Evolutionary conservation across 2,329 filamentous ascomycete species (phyloP).

Genomic region (Phoma sp.): DNA sequence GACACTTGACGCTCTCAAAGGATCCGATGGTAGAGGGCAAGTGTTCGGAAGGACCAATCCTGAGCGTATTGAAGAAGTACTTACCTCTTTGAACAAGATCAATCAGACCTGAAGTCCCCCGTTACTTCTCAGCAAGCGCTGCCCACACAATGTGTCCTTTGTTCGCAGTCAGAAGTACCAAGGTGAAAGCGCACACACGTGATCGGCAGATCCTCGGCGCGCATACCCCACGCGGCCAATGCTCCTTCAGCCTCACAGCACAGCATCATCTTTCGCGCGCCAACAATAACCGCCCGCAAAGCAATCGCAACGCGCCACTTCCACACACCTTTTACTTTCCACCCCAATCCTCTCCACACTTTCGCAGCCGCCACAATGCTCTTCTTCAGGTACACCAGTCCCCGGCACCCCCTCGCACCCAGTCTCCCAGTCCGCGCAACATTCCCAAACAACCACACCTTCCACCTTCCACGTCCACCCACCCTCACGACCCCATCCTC

Average conservation of each 20-base stretch:
- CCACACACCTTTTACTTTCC: not conserved
- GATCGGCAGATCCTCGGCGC: constrained; percentile 12
- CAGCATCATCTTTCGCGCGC: constrained; percentile 15
- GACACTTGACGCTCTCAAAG: too few species aligned
- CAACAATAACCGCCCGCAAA: not conserved
- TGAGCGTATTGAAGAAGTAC: too few species aligned
- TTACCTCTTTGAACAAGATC: too few species aligned
- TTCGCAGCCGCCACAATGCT: constrained; percentile 48
- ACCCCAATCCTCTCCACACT: too few species aligned
- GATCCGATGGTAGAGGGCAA: too few species aligned
- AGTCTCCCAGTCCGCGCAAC: too few species aligned
- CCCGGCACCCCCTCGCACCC: not conserved
- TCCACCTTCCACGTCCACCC: not conserved
- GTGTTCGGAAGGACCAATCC: too few species aligned
- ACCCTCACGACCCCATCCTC: not conserved
- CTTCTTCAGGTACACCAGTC: constrained; percentile 58
- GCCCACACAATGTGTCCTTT: not conserved
- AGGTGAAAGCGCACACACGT: not conserved
- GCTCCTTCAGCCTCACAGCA: constrained; percentile 1
- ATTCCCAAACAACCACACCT: not conserved
- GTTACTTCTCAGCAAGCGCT: not conserved
- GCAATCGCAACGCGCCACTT: not conserved
- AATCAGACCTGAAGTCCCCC: not conserved
- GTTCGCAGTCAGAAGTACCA: too few species aligned
- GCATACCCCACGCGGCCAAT: constrained; percentile 29